A percentile compares a stretch with the other conserved stretches of the same genome.
These are phyloP conservation scores for Fusarium sp. DNA, from an alignment of 2,329 filamentous ascomycete species.

Conservation along the genomic window DNA sequence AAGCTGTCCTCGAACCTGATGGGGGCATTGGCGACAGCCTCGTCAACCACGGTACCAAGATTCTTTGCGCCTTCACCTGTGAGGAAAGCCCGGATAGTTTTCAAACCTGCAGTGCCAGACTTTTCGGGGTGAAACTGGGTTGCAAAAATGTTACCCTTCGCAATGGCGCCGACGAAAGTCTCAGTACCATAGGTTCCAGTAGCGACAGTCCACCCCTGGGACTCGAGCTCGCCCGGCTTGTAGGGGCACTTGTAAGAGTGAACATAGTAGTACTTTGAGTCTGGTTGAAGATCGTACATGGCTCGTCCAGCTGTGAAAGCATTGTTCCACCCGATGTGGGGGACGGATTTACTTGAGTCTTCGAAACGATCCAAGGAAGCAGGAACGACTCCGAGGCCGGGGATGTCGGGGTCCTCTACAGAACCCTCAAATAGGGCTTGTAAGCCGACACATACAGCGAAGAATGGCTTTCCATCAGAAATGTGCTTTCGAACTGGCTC, in stretches of 20 bases:
- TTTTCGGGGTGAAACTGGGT: constrained; percentile 99
- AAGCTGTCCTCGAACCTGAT: constrained; percentile 68
- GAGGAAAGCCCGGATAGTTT: constrained; percentile 86
- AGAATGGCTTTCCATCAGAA: constrained; percentile 91
- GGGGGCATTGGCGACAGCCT: constrained; percentile 16
- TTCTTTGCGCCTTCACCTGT: constrained; percentile 70
- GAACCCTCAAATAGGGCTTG: constrained; percentile 92
- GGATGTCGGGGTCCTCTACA: constrained; percentile 75
- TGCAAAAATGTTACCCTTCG: constrained; percentile 84
- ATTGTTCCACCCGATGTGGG: constrained; percentile 98
- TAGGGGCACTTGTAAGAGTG: constrained; percentile 93
- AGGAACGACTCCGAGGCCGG: constrained; percentile 80
- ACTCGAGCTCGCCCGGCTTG: constrained; percentile 75
- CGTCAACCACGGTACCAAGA: constrained; percentile 49
- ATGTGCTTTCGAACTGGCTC: constrained; percentile 87
- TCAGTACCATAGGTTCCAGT: constrained; percentile 88
- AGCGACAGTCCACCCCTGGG: constrained; percentile 89
- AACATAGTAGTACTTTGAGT: constrained; percentile 98
- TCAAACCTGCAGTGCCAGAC: constrained; percentile 87
- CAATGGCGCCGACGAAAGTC: constrained; percentile 90
- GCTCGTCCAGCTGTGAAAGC: constrained; percentile 69
- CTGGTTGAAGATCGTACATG: constrained; percentile 81
- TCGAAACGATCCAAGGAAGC: constrained; percentile 79
- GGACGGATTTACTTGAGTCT: constrained; percentile 84
- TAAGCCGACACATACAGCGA: constrained; percentile 95